Percentiles rank a stretch among this genome's conserved stretches.
These are phyloP conservation scores for Pseudogymnoascus sp. DNA, from an alignment of 2,329 filamentous ascomycete genomes.

Conservation along the genomic window DNA sequence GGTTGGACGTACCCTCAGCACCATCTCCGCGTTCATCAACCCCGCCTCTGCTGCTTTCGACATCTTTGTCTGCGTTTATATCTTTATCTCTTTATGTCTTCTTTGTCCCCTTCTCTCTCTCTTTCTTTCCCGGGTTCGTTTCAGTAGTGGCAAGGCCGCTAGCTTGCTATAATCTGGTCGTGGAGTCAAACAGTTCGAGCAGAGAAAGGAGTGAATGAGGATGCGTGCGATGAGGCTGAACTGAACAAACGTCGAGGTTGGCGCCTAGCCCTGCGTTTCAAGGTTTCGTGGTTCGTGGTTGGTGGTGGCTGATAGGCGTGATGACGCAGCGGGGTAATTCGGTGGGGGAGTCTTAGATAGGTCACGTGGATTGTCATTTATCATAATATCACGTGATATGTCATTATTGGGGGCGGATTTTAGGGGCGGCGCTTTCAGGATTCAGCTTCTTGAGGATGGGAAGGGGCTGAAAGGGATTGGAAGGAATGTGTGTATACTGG, in stretches of 20 bases:
- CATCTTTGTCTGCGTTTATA: neutral
- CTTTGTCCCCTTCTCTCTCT: neutral
- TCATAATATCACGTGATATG: neutral
- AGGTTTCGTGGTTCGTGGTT: neutral
- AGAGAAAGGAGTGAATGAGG: no score
- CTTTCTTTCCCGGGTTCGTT: neutral
- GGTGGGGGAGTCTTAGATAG: neutral
- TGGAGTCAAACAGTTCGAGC: no score
- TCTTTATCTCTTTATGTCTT: neutral
- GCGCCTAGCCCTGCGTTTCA: neutral
- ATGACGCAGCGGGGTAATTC: neutral
- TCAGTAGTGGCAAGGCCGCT: neutral
- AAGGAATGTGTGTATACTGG: neutral
- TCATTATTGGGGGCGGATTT: neutral
- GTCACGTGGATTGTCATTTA: neutral
- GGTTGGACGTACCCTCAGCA: neutral
- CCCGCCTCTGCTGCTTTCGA: neutral
- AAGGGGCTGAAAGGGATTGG: no score
- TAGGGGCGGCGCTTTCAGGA: neutral
- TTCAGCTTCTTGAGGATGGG: neutral
- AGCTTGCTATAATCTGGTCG: no score
- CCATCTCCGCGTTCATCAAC: conserved; percentile 6
- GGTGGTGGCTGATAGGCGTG: neutral
- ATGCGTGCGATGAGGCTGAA: neutral
- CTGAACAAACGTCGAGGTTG: neutral